Base-by-base conservation (phyloP, 2,329 filamentous ascomycete genomes). In the Camillea tinctor region DNA sequence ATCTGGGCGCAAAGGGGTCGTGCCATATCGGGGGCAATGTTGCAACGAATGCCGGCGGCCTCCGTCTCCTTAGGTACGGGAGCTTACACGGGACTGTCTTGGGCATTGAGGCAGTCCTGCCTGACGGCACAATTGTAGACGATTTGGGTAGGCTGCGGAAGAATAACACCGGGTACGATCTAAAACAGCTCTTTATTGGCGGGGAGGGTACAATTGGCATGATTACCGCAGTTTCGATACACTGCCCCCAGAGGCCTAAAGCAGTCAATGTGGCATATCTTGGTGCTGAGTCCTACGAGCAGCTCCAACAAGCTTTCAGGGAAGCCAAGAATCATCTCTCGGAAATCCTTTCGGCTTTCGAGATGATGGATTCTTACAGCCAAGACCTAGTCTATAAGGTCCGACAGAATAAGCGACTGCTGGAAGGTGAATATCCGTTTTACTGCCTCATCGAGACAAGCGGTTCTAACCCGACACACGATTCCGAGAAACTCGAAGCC, bases 101-200 rank as follows among this genome's bases (percentile, higher is more conserved):
- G 17, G 95, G 95, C 23, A 82, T 99, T 55, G 94, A 99, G 79
- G 95, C 90, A 20, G 96, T 99, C 8, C 81, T 99, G 49, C 92
- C 95, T 0, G 92, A 99, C 72, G 95, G 95, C 57, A 97, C 93
- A 6, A 85, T 99, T 67, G 83, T 99, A 52, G 88, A 98, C 69
- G 93, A 97, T 69, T 86, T 99, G 30, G 90, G 87, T 68, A 93
- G 86, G 61, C 81, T 99, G 60, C 88, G 95, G 67, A 99, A 99
- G 82, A 98, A 99, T 82, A 99, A 99, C 80, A 99, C 95, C 1
- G 95, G 95, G 24, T 99, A 98, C 77, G 96, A 99, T 74, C 74
- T 87, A 64, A 79, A 81, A 68, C 85, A 88, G 70, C 73, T 90
- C 40, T 97, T 99, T 75, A 96, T 99, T 70, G 95, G 95, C 52